These are phyloP conservation scores for Blastomyces parvus DNA, from an alignment of 2,329 filamentous ascomycete genomes.

Conservation along the genomic window DNA sequence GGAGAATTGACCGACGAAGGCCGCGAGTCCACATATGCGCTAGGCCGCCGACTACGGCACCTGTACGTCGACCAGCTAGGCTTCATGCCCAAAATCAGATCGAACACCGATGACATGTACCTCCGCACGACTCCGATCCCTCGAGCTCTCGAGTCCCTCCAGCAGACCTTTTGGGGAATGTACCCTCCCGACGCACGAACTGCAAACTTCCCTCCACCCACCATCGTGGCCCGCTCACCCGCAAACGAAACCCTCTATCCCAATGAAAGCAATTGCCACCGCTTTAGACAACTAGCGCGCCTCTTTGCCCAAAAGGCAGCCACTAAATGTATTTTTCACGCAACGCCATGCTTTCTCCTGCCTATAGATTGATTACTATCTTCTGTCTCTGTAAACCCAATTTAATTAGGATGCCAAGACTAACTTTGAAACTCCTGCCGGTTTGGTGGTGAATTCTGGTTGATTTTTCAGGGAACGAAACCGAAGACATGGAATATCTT, in stretches of 20 bases:
- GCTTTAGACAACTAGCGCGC: slow-evolving; percentile 59
- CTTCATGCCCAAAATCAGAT: slow-evolving; percentile 56
- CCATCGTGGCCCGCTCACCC: slow-evolving; percentile 55
- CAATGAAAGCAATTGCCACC: slow-evolving; percentile 63
- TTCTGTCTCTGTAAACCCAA: background rate
- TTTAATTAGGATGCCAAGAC: background rate
- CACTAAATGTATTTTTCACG: slow-evolving; percentile 46
- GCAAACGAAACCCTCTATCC: slow-evolving; percentile 71
- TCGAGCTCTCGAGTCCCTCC: slow-evolving; percentile 65
- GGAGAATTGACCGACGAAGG: slow-evolving; percentile 68
- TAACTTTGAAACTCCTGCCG: background rate
- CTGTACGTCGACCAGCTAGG: slow-evolving; percentile 67
- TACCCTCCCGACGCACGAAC: slow-evolving; percentile 52
- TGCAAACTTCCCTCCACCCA: slow-evolving; percentile 49
- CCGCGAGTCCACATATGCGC: slow-evolving; percentile 58
- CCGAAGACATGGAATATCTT: slow-evolving; percentile 74
- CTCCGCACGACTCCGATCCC: slow-evolving; percentile 66
- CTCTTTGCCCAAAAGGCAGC: slow-evolving; percentile 65
- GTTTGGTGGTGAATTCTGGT: background rate
- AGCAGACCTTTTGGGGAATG: slow-evolving; percentile 64
- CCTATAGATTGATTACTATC: background rate
- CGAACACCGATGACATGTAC: slow-evolving; percentile 53
- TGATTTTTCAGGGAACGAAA: slow-evolving; percentile 47
- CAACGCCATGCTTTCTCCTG: background rate
- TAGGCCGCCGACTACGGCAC: slow-evolving; percentile 57